Conservation (phyloP, 257 asterid genomes). For the Petrea volubilis region DNA sequence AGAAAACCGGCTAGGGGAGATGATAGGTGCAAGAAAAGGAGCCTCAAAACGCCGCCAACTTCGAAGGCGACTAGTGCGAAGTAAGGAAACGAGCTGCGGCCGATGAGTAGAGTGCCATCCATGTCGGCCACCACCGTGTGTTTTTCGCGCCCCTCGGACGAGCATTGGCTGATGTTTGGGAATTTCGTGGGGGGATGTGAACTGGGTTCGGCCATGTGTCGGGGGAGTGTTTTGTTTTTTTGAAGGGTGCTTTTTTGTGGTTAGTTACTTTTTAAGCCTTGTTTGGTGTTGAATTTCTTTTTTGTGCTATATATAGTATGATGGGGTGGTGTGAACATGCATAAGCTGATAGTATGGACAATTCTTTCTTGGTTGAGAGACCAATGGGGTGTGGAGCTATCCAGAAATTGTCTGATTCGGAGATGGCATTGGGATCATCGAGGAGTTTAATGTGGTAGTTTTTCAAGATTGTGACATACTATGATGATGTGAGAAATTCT, state of each 20-base stretch:
- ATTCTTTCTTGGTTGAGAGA: slow-evolving; percentile 25
- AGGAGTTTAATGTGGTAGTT: slow-evolving; percentile 14
- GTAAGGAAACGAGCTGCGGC: slow-evolving; percentile 67
- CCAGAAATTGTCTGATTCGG: slow-evolving; percentile 13
- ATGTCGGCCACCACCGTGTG: slow-evolving; percentile 55
- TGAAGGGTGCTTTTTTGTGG: neutral
- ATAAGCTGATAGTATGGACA: slow-evolving; percentile 26
- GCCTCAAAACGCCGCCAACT: slow-evolving; percentile 70
- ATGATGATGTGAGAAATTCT: neutral
- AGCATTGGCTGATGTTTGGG: slow-evolving; percentile 41
- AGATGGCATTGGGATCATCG: slow-evolving; percentile 32
- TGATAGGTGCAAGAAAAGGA: slow-evolving; percentile 49
- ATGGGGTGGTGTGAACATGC: neutral
- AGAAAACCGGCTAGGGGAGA: slow-evolving; percentile 62
- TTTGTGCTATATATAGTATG: slow-evolving; percentile 1
- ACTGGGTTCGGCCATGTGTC: slow-evolving; percentile 30
- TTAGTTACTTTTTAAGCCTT: neutral
- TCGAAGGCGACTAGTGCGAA: slow-evolving; percentile 76
- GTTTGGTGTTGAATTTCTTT: neutral
- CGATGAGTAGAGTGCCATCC: slow-evolving; percentile 67
- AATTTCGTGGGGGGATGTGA: slow-evolving; percentile 12
- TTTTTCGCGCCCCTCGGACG: slow-evolving; percentile 41
- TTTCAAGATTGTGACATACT: neutral
- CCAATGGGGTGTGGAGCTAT: slow-evolving; percentile 29
- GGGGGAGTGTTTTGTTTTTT: neutral